Base-by-base conservation (phyloP, 2,329 filamentous ascomycete species). In the Tetracladium maxilliforme region DNA sequence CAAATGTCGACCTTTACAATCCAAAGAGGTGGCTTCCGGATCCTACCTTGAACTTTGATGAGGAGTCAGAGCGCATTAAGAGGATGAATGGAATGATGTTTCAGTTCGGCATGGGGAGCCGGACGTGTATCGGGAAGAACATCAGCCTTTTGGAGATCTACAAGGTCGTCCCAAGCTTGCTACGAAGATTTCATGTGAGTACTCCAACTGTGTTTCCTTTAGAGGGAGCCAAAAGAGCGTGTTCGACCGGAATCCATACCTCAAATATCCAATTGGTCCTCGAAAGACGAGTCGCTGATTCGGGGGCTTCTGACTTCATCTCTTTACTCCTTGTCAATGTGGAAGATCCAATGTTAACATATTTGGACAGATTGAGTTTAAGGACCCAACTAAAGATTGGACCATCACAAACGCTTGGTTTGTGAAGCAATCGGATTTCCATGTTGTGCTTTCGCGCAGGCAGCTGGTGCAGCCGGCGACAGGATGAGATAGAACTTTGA, bases 71-170 rank as follows among this genome's bases (percentile, higher is more conserved):
- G 30, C 56, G 66, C 33, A 51, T 78, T 22, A 64, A 61, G 47
- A 63, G 69, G 42, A 79, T 79, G 74, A 70, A 70, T 37, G 68
- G 65, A 2, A 60, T 58, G n/a, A 72, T 79, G 70, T 58, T 79
- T 43, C 73, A 80, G 36, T 82, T 82, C 44, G 76, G 76, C 2
- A 75, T 75, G 48, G 76, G 76, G 0, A 64, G 67, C 8, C 52
- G 75, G 38, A 80, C 76, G 3, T 82, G 76, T 37, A 77, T 59
- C 50, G 77, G 77, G 22, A 72, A 70, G 58, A 73, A 73, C 31
- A 72, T 73, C 23, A 67, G 62, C 31, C 35, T 72, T 38, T 35
- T 72, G 37, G 68, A 73, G 53, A 69, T 73, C 29, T 71, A 73
- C 44, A 73, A 73, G 52, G 39, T 73, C 23, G 61, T 72, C 14